Percentiles rank a stretch among this genome's conserved stretches.
phyloP scores from a whole-genome alignment of 768 basidiomycete genomes.

The Kwoniella heveanensis region DNA sequence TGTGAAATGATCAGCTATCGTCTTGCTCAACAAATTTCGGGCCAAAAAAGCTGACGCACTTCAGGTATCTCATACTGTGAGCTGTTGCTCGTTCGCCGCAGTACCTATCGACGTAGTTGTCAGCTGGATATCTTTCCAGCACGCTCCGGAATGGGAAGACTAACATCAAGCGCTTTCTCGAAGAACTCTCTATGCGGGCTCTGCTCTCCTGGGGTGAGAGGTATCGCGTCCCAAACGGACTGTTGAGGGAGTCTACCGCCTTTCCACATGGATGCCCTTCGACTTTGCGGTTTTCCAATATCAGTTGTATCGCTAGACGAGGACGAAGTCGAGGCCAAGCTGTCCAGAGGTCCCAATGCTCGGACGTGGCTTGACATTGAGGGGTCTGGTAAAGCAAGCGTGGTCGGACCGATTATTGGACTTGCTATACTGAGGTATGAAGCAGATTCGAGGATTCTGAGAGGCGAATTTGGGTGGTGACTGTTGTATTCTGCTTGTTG shows the following conservation, averaged over 20 bases:
- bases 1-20: constrained; percentile 66
- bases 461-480: constrained; percentile 25
- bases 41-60: constrained; percentile 60
- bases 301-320: neutral
- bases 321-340: neutral
- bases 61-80: constrained; percentile 38
- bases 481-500: constrained; percentile 48
- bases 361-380: constrained; percentile 13
- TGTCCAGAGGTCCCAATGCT: constrained; percentile 7
- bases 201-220: constrained; percentile 6
- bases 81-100: constrained; percentile 34
- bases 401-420: constrained; percentile 1
- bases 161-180: constrained; percentile 41
- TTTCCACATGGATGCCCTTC: neutral
- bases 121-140: no score
- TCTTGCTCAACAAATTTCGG: constrained; percentile 60
- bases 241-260: neutral
- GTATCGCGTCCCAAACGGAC: constrained; percentile 6
- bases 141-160: neutral
- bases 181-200: constrained; percentile 32
- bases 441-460: neutral
- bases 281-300: neutral
- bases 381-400: neutral
- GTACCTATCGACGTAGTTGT: constrained; percentile 29
- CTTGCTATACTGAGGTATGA: constrained; percentile 2